Conservation (phyloP, 2,329 filamentous ascomycete genomes). For the Cytospora leucostoma region DNA sequence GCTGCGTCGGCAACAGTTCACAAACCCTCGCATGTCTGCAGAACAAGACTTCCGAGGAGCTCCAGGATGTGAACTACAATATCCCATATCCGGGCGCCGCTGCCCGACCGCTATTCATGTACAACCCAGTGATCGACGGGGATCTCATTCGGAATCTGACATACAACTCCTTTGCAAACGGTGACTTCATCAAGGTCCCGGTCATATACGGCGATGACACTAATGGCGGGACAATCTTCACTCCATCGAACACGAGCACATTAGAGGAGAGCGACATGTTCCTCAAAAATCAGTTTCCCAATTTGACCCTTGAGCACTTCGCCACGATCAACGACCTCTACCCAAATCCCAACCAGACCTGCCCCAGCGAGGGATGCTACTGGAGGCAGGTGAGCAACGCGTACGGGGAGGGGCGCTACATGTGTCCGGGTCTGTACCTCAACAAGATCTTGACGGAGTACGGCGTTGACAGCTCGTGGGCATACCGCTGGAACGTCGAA, state of each 20-base stretch:
- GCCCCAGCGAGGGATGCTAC: constrained; percentile 52
- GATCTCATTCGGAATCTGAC: constrained; percentile 53
- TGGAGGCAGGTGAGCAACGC: constrained; percentile 60
- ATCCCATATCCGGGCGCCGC: constrained; percentile 42
- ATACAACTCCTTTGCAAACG: constrained; percentile 46
- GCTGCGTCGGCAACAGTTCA: constrained; percentile 40
- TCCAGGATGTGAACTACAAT: constrained; percentile 47
- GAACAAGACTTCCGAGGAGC: constrained; percentile 41
- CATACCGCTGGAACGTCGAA: constrained; percentile 70
- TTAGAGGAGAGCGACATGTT: constrained; percentile 54
- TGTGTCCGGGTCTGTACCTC: constrained; percentile 62
- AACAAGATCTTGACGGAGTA: constrained; percentile 42
- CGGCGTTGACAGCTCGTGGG: constrained; percentile 53
- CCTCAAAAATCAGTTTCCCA: constrained; percentile 59
- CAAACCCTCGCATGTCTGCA: constrained; percentile 49
- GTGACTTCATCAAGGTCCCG: constrained; percentile 23
- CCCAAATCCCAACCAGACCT: constrained; percentile 50
- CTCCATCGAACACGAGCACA: constrained; percentile 50
- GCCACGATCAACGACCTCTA: constrained; percentile 56
- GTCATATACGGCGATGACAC: constrained; percentile 51
- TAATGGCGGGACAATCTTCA: constrained; percentile 67
- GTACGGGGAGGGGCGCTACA: constrained; percentile 67
- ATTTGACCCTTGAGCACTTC: constrained; percentile 53
- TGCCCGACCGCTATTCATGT: constrained; percentile 51
- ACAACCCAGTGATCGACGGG: constrained; percentile 56